Base-by-base conservation (phyloP, 495 filamentous ascomycete species). In the Wilcoxina mikolae region DNA sequence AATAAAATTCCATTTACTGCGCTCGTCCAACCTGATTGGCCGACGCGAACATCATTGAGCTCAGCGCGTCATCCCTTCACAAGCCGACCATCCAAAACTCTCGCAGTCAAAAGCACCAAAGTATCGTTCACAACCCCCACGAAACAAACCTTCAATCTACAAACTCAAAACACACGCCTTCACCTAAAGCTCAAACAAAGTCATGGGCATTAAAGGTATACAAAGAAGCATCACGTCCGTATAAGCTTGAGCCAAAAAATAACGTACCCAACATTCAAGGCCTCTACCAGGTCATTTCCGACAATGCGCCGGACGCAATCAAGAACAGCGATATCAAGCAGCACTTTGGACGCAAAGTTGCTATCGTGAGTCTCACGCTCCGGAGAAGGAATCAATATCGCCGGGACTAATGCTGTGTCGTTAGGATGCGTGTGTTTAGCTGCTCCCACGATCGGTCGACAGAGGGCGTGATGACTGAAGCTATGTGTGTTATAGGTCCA, bases 321-420 rank as follows among this genome's bases (percentile, higher is more conserved):
- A 94, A 94, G 68, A 78, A 83, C 54, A 87, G 91, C 49, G 93
- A 98, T 58, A 96, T 98, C 72, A 98, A 96, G 71, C 89, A 87
- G 55, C 93, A 96, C 42, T 98, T 98, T 61, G 91, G 91, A 58
- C 81, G 91, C 60, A 98, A 95, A 69, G 86, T 96, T 57, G 90
- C 89, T 33, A 96, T 95, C 23, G 51, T 53, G n/a, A 3, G 50
- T 42, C 29, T 2, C 4, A n/a, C n/a, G n/a, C n/a, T n/a, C n/a
- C n/a, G n/a, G n/a, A n/a, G n/a, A n/a, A n/a, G n/a, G n/a, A n/a
- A n/a, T n/a, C n/a, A n/a, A n/a, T n/a, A n/a, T n/a, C n/a, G n/a
- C n/a, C n/a, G n/a, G n/a, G n/a, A n/a, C n/a, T n/a, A n/a, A n/a
- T n/a, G n/a, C n/a, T n/a, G n/a, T n/a, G n/a, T n/a, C 15, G 17